Conservation (phyloP, 192 early-diverging fungal species). For the Coemansia sp. region DNA sequence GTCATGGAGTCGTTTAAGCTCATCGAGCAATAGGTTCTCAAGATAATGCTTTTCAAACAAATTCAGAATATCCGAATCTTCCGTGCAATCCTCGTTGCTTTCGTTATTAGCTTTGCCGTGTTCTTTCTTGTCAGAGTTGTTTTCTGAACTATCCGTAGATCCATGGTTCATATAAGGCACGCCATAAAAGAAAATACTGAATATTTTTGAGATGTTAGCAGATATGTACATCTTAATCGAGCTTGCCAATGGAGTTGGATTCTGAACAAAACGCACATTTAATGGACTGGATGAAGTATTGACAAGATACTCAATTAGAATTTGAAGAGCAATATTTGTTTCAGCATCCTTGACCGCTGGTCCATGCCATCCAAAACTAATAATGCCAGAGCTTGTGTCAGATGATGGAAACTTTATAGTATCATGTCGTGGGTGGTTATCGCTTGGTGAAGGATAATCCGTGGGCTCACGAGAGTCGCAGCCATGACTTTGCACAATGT, state of each 20-base stretch:
- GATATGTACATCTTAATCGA: conserved; percentile 62
- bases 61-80: conserved; percentile 41
- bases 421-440: neutral
- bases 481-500: conserved; percentile 28
- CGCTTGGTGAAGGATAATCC: conserved; percentile 23
- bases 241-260: conserved; percentile 61
- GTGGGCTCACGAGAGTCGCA: conserved; percentile 27
- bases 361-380: conserved; percentile 73
- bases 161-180: conserved; percentile 45
- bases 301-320: conserved; percentile 71
- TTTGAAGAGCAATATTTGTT: conserved; percentile 63
- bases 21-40: conserved; percentile 58
- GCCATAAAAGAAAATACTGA: conserved; percentile 65
- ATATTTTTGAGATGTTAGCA: conserved; percentile 54
- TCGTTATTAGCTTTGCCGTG: conserved; percentile 24
- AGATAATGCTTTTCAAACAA: conserved; percentile 67
- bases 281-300: conserved; percentile 71
- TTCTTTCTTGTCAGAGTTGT: conserved; percentile 28
- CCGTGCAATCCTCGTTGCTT: neutral
- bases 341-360: conserved; percentile 65
- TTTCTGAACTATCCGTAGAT: conserved; percentile 26
- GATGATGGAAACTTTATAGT: conserved; percentile 59
- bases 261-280: conserved; percentile 76
- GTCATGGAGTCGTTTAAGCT: conserved; percentile 56
- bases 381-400: conserved; percentile 65